These are phyloP conservation scores for Sugiyamaella marilandica DNA, from an alignment of 805 yeast species.

Conservation along the genomic window DNA sequence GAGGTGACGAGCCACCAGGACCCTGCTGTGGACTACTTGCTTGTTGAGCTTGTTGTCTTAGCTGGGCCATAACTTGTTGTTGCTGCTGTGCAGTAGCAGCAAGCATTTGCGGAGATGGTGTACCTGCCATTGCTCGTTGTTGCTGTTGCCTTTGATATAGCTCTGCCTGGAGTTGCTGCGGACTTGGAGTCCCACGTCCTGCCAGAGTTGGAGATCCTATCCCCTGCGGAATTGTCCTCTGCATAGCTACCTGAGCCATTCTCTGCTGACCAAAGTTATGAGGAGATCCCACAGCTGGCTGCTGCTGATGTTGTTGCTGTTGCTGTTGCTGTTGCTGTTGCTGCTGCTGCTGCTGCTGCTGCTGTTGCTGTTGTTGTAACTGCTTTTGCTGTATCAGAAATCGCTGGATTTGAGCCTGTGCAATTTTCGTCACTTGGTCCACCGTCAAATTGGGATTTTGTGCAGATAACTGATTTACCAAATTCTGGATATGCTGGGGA, in stretches of 20 bases:
- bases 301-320: slow-evolving; percentile 12
- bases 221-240: neutral
- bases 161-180: slow-evolving; percentile 11
- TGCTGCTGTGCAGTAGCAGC: slow-evolving; percentile 12
- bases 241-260: slow-evolving; percentile 3
- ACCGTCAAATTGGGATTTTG: slow-evolving; percentile 31
- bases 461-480: slow-evolving; percentile 21
- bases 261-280: slow-evolving; percentile 9
- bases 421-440: slow-evolving; percentile 31
- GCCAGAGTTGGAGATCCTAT: slow-evolving; percentile 7
- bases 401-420: slow-evolving; percentile 31
- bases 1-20: slow-evolving; percentile 3
- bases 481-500: slow-evolving; percentile 22
- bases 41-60: neutral
- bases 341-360: slow-evolving; percentile 8
- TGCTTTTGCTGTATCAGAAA: slow-evolving; percentile 26
- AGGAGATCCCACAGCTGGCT: slow-evolving; percentile 5
- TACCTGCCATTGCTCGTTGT: neutral
- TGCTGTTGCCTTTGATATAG: slow-evolving; percentile 8
- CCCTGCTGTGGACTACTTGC: slow-evolving; percentile 11
- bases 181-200: slow-evolving; percentile 4
- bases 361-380: slow-evolving; percentile 18
- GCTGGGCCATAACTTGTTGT: slow-evolving; percentile 15
- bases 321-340: slow-evolving; percentile 9
- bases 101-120: slow-evolving; percentile 7